phyloP scores from a whole-genome alignment of 2,329 filamentous ascomycete genomes.

The Aspergillus costaricaensis region DNA sequence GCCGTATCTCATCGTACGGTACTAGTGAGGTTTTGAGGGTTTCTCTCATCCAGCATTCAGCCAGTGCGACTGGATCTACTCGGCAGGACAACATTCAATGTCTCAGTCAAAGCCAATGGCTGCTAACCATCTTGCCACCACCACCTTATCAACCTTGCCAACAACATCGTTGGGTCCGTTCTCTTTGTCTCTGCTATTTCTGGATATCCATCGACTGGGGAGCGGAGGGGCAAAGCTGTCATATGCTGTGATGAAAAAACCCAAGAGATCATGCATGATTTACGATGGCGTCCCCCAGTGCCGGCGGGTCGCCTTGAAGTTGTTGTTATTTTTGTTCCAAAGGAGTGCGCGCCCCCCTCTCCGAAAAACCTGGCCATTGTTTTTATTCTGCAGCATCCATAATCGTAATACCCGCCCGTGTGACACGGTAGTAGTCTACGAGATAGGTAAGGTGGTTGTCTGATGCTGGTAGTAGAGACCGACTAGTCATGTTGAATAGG shows the following conservation, averaged over 20 bases:
- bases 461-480: not conserved
- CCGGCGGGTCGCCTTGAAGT: not conserved
- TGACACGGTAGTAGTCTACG: not conserved
- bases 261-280: not conserved
- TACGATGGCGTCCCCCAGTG: not conserved
- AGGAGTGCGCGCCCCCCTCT: not conserved
- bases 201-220: not conserved
- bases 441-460: not conserved
- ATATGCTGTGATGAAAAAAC: not conserved
- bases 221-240: conserved; percentile 10
- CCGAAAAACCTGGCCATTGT: conserved; percentile 2
- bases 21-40: not conserved
- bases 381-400: not conserved
- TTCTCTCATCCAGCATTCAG: not conserved
- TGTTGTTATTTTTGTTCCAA: conserved; percentile 3
- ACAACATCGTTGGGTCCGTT: not conserved
- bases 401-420: not conserved
- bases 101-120: conserved; percentile 7
- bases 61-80: conserved; percentile 4
- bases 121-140: not conserved
- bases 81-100: conserved; percentile 4
- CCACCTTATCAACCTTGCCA: not conserved
- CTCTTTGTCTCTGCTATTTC: conserved; percentile 6
- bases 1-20: not conserved
- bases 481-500: not conserved